Percentiles rank a stretch among this genome's conserved stretches.
phyloP scores from a whole-genome alignment of 2,329 filamentous ascomycete genomes.

The Botrytis medusae region DNA sequence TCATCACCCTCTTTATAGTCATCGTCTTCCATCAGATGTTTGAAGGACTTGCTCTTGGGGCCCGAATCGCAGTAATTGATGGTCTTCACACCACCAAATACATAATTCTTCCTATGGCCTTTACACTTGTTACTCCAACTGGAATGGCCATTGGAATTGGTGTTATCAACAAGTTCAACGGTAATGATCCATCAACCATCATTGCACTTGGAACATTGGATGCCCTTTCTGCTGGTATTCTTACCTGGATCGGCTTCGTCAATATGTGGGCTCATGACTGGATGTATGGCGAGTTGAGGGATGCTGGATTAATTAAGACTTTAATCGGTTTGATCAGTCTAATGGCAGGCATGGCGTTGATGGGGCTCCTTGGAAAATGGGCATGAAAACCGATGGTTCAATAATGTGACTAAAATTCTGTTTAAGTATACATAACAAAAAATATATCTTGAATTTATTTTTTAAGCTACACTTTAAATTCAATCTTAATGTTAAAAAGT shows the following conservation, averaged over 20 bases:
- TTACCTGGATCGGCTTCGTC: conserved; percentile 77
- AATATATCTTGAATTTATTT: too few species aligned
- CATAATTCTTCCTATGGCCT: conserved; percentile 59
- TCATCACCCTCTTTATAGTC: conserved; percentile 60
- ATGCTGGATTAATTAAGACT: neutral
- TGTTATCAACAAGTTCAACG: conserved; percentile 69
- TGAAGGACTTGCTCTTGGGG: conserved; percentile 72
- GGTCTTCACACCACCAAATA: conserved; percentile 46
- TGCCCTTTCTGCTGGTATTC: conserved; percentile 70
- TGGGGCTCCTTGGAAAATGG: conserved; percentile 4
- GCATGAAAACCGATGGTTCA: neutral
- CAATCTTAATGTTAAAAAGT: too few species aligned
- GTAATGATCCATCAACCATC: conserved; percentile 66
- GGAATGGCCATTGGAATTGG: conserved; percentile 81
- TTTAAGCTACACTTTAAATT: too few species aligned
- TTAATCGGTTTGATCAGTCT: neutral
- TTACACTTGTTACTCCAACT: conserved; percentile 70
- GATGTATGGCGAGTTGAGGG: conserved; percentile 54
- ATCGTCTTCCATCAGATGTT: conserved; percentile 80
- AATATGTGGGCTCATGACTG: conserved; percentile 80
- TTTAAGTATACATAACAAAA: neutral
- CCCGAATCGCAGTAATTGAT: conserved; percentile 59
- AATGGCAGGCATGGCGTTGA: conserved; percentile 6
- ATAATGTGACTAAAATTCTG: neutral
- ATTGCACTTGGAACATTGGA: conserved; percentile 73